Conservation (phyloP, 352 stramenopile genomes). For the Phytophthora citricola region DNA sequence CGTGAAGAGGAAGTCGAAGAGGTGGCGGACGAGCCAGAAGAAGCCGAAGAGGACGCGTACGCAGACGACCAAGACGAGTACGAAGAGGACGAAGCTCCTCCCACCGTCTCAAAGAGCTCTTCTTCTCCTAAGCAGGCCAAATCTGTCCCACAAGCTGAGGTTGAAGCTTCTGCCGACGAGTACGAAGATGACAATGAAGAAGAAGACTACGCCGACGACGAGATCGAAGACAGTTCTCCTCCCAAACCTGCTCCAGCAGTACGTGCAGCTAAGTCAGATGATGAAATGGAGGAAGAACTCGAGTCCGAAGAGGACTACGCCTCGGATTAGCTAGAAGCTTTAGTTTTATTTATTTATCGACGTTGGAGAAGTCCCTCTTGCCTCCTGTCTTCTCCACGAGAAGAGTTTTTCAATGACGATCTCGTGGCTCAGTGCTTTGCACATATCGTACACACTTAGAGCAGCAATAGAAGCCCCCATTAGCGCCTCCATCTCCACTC, state of each 20-base stretch:
- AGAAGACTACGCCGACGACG: slow-evolving; percentile 33
- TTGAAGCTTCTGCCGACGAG: slow-evolving; percentile 22
- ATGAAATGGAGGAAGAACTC: slow-evolving; percentile 43
- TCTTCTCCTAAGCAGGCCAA: slow-evolving; percentile 2
- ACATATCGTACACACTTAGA: slow-evolving; percentile 99
- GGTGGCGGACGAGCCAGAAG: slow-evolving; percentile 15
- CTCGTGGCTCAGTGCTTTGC: slow-evolving; percentile 96
- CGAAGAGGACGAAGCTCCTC: slow-evolving; percentile 42
- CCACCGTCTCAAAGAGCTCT: slow-evolving; percentile 3
- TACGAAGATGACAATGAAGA: slow-evolving; percentile 40
- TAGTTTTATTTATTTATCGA: slow-evolving; percentile 12
- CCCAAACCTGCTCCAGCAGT: slow-evolving; percentile 4
- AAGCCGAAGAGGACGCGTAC: slow-evolving; percentile 28
- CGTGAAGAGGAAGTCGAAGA: slow-evolving; percentile 34
- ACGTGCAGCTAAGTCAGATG: slow-evolving; percentile 21
- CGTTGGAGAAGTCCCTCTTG: slow-evolving; percentile 76
- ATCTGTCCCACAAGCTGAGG: not conserved
- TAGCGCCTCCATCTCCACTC: slow-evolving; percentile 96
- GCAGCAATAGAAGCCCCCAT: slow-evolving; percentile 94
- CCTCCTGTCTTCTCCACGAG: slow-evolving; percentile 93
- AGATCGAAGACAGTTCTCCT: slow-evolving; percentile 28
- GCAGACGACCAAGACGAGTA: slow-evolving; percentile 53
- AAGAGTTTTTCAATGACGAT: slow-evolving; percentile 93
- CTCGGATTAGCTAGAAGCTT: slow-evolving; percentile 43
- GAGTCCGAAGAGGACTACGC: slow-evolving; percentile 68